These are phyloP conservation scores for Tagetes patula DNA, from an alignment of 129 eudicot genomes.

Conservation along the genomic window DNA sequence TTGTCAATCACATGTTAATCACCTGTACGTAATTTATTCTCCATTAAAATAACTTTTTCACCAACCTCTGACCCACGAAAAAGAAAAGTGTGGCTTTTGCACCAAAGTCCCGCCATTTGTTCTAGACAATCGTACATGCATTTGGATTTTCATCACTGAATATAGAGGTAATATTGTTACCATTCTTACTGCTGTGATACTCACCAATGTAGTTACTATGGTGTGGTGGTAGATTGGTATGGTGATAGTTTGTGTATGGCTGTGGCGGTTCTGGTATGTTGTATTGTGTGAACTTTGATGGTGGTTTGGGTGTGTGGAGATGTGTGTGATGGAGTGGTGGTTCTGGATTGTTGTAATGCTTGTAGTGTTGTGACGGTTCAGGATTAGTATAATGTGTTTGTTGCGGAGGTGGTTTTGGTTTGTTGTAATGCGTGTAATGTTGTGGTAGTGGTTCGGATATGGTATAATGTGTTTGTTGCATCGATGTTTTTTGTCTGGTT, in stretches of 20 bases:
- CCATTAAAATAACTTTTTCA: slow-evolving; percentile 23
- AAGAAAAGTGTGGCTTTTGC: slow-evolving; percentile 22
- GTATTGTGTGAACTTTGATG: slow-evolving; percentile 34
- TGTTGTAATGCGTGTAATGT: slow-evolving; percentile 24
- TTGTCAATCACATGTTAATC: slow-evolving; percentile 16
- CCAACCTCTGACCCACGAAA: slow-evolving; percentile 24
- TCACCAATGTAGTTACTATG: slow-evolving; percentile 37
- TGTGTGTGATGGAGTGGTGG: slow-evolving; percentile 30
- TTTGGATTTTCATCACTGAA: slow-evolving; percentile 96
- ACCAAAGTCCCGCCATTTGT: background rate
- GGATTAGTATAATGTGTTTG: slow-evolving; percentile 29
- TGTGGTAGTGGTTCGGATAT: slow-evolving; percentile 31
- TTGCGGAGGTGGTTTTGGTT: slow-evolving; percentile 26
- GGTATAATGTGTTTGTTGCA: slow-evolving; percentile 24
- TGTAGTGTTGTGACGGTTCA: slow-evolving; percentile 34
- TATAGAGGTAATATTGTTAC: slow-evolving; percentile 64
- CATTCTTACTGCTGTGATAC: slow-evolving; percentile 48
- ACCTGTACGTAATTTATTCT: slow-evolving; percentile 19
- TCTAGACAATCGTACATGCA: slow-evolving; percentile 71
- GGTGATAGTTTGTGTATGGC: slow-evolving; percentile 31
- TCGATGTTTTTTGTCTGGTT: slow-evolving; percentile 28
- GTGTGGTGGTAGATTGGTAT: slow-evolving; percentile 25
- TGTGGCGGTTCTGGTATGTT: slow-evolving; percentile 18
- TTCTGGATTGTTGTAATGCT: slow-evolving; percentile 32
- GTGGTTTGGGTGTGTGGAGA: slow-evolving; percentile 41